These are phyloP conservation scores for Aspergillus spinulosporus DNA, from an alignment of 2,329 filamentous ascomycete species.

Conservation along the genomic window DNA sequence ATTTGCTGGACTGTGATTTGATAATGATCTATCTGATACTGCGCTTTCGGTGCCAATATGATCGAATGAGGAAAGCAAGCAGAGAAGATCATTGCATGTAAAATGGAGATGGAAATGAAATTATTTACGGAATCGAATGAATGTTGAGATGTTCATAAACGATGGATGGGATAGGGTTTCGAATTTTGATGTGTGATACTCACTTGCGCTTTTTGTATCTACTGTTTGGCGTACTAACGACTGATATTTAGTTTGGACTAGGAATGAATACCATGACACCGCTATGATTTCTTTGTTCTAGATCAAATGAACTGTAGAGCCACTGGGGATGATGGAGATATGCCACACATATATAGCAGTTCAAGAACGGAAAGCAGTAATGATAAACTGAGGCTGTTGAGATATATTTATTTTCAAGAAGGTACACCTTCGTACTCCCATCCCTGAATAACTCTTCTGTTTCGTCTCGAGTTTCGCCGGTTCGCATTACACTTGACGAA, in stretches of 20 bases:
- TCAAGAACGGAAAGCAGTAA: background rate
- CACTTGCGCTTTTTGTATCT: slow-evolving; percentile 9
- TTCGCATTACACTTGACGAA: slow-evolving; percentile 67
- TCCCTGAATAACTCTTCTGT: slow-evolving; percentile 53
- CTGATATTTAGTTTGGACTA: slow-evolving; percentile 8
- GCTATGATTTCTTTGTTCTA: background rate
- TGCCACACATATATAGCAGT: background rate
- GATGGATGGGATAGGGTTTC: background rate
- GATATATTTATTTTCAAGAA: slow-evolving; percentile 29
- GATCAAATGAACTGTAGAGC: too few species aligned
- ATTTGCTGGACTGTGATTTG: slow-evolving; percentile 45
- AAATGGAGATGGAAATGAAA: background rate
- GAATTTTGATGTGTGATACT: slow-evolving; percentile 15
- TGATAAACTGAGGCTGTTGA: background rate
- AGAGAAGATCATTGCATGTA: background rate
- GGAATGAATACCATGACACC: slow-evolving; percentile 9
- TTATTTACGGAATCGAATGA: slow-evolving; percentile 5
- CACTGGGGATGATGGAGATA: background rate
- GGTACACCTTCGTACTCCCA: slow-evolving; percentile 71
- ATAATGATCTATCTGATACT: background rate
- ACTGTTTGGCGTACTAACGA: slow-evolving; percentile 14
- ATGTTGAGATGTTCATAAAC: slow-evolving; percentile 5
- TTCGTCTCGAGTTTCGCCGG: slow-evolving; percentile 53
- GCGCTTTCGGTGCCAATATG: background rate
- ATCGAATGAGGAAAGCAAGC: background rate